Evolutionary conservation across 208 protist genomes (phyloP), one percentile per base, ranked within the genome.

Genomic region (Wallacemonas sp.): DNA sequence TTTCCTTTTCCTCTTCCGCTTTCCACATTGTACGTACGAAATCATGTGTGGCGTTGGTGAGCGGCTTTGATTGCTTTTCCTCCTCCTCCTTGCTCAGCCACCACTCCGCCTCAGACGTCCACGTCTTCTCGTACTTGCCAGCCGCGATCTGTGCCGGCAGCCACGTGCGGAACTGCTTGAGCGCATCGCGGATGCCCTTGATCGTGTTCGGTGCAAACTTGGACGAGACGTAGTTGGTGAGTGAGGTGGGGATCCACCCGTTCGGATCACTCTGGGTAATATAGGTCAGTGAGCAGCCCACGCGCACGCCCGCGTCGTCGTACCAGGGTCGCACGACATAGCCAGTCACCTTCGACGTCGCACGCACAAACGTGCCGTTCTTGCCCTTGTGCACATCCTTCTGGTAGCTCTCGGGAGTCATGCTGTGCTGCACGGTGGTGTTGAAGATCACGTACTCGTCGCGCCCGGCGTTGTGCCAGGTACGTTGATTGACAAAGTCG

Each of bases 401-500:
- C 48, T 89, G 68, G 55, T 83, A 91, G 10, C 72, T 69, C 54
- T 72, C 26, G 0, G 86, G 83, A 44, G 86, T 75, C 19, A 32
- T 55, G n/a, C 29, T 1, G 68, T 93, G 85, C 26, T 84, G 85
- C n/a, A 94, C 89, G 36, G 82, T 83, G 9, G 85, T 94, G 67
- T 97, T 97, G 65, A 94, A 93, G 55, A 97, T 97, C 29, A 94
- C 73, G 60, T 87, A 97, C 70, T 93, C 86, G 27, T 66, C 68
- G 46, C 54, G 50, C 0, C 83, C 87, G 30, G 83, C 75, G 21
- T 81, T 79, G 36, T 90, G 72, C 90, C 92, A 97, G 63, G 78
- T 79, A 29, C 92, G 85, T 68, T 97, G 92, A 63, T 94, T 95
- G 41, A 95, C 85, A 78, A 97, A 95, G 62, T 97, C 92, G 42